Conservation (phyloP, 1,284 basidiomycete species). For the Anthracocystis setariae region DNA sequence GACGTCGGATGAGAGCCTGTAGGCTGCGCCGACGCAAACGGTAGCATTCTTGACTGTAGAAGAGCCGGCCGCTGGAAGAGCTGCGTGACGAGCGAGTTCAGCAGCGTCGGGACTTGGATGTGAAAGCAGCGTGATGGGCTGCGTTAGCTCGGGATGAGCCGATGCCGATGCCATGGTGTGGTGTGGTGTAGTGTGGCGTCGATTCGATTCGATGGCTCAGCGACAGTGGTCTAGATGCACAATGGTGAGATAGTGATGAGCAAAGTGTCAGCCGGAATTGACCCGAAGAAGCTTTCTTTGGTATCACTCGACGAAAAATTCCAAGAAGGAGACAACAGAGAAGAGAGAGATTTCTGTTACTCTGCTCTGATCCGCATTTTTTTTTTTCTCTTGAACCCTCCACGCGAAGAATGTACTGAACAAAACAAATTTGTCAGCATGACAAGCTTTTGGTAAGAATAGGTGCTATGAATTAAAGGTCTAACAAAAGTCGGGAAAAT, state of each 20-base stretch:
- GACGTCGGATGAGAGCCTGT: constrained; percentile 42
- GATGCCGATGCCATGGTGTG: constrained; percentile 35
- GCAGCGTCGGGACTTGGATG: constrained; percentile 29
- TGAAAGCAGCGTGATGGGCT: constrained; percentile 32
- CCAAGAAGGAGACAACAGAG: no score
- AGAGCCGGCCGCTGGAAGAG: constrained; percentile 28
- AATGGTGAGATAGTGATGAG: no score
- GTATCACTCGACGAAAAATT: constrained; percentile 20
- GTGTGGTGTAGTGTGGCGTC: no score
- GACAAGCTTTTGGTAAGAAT: constrained; percentile 1
- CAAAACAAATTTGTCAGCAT: constrained; percentile 35
- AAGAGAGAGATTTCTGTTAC: no score
- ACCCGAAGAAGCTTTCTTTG: not conserved
- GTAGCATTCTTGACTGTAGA: constrained; percentile 28
- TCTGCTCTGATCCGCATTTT: constrained; percentile 5
- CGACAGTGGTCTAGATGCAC: no score
- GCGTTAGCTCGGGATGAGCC: constrained; percentile 29
- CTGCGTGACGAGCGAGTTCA: constrained; percentile 28
- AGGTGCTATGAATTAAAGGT: no score
- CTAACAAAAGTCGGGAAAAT: no score
- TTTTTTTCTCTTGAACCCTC: constrained; percentile 1
- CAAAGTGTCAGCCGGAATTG: not conserved
- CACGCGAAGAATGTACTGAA: not conserved
- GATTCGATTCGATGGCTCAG: not conserved
- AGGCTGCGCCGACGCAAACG: constrained; percentile 37